Percentiles rank a stretch among this genome's conserved stretches.
These are phyloP conservation scores for Beauveria pseudobassiana DNA, from an alignment of 2,329 filamentous ascomycete genomes.

Conservation along the genomic window DNA sequence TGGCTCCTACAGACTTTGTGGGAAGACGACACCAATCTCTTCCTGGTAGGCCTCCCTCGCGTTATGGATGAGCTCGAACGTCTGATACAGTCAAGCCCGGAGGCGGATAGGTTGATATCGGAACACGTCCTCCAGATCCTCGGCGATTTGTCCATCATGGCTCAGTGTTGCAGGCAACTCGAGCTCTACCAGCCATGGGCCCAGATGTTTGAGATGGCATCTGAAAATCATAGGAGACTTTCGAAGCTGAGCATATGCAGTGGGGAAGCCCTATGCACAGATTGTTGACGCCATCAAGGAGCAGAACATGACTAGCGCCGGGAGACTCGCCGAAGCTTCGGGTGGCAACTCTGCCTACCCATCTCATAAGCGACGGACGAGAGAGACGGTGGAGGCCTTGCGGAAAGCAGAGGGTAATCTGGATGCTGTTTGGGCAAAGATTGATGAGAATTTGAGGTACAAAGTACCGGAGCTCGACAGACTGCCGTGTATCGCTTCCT, in stretches of 20 bases:
- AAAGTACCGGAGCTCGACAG: slow-evolving; percentile 14
- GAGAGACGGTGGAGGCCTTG: slow-evolving; percentile 36
- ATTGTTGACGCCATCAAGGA: slow-evolving; percentile 16
- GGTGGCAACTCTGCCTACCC: slow-evolving; percentile 36
- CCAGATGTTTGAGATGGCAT: slow-evolving; percentile 26
- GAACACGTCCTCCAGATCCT: slow-evolving; percentile 27
- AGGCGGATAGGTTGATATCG: slow-evolving; percentile 30
- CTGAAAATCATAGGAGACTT: slow-evolving; percentile 15
- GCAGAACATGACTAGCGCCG: slow-evolving; percentile 11
- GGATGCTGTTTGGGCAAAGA: slow-evolving; percentile 36
- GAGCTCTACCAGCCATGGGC: slow-evolving; percentile 43
- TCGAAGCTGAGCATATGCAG: slow-evolving; percentile 18
- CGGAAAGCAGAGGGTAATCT: slow-evolving; percentile 38
- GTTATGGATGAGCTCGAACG: slow-evolving; percentile 42
- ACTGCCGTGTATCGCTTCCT: slow-evolving; percentile 24
- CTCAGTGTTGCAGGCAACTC: slow-evolving; percentile 37
- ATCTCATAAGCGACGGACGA: slow-evolving; percentile 35
- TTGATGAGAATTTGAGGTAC: slow-evolving; percentile 19
- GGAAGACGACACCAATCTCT: slow-evolving; percentile 26
- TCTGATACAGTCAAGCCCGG: slow-evolving; percentile 29
- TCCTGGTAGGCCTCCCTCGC: slow-evolving; percentile 25
- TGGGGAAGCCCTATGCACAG: slow-evolving; percentile 6
- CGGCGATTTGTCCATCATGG: slow-evolving; percentile 37
- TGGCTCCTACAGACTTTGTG: slow-evolving; percentile 31
- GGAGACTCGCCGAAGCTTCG: slow-evolving; percentile 24